Evolutionary conservation across 441 rosid genomes (phyloP), one percentile per base, ranked within the genome.

Genomic region (Arabidopsis lyrata): DNA sequence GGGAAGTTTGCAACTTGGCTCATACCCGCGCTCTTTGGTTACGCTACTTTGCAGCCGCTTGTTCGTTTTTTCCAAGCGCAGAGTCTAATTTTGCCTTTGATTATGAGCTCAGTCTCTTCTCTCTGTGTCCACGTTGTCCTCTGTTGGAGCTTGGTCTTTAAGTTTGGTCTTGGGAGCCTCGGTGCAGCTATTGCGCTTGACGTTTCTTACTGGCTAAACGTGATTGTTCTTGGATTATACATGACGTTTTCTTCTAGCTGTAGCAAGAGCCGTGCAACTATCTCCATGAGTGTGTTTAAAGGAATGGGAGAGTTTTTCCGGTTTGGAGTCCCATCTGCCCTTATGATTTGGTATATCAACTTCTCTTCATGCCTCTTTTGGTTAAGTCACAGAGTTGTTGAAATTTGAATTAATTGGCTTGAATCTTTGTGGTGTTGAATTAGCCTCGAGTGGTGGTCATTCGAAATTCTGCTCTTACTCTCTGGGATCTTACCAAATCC

Each of bases 391-490:
- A n/a, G 12, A 0, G 7, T 27, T 20, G 1, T 42, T 49, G 22
- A 60, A 22, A 22, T 22, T 22, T 22, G 24, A 22, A 0, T 22
- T 22, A 22, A 0, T 22, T 22, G 24, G 24, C 53, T 42, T 66
- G 65, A 52, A 58, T 49, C 38, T 18, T 14, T 31, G 78, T 24
- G 27, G 72, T 73, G 54, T 48, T 70, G 55, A 1, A 32, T 35
- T 13, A 89, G 90, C 81, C 83, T 87, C 7, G 90, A 87, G 66
- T 89, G 92, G 90, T 87, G 90, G 95, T 87, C 95, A 7, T 89
- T 86, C 36, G 90, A 89, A 75, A 71, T 87, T 34, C 85, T 87
- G 5, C 78, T 77, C 41, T 16, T 89, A 78, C 79, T 89, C 39
- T 86, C 89, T 14, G 90, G 95, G 18, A 60, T 86, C 9, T 61